These are phyloP conservation scores for Phylloporus sp. DNA, from an alignment of 768 basidiomycete genomes.

Conservation along the genomic window DNA sequence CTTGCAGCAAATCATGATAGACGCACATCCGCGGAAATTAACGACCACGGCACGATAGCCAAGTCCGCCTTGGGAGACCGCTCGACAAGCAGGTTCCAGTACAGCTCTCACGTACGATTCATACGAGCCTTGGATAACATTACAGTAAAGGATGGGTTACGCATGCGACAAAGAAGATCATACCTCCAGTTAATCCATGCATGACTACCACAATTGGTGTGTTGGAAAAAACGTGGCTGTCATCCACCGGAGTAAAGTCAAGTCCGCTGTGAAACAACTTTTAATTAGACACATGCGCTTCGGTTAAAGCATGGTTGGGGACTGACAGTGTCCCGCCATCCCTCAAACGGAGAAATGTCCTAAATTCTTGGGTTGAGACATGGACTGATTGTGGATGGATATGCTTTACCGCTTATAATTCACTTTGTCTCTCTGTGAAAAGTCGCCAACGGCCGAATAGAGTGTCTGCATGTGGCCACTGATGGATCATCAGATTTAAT, in stretches of 20 bases:
- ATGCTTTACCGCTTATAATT: slow-evolving; percentile 27
- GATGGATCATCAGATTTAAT: slow-evolving; percentile 12
- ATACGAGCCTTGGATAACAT: slow-evolving; percentile 58
- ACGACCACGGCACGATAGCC: slow-evolving; percentile 88
- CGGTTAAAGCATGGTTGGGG: background rate
- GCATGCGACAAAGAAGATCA: background rate
- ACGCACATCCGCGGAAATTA: slow-evolving; percentile 89
- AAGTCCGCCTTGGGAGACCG: slow-evolving; percentile 74
- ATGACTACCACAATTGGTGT: slow-evolving; percentile 31
- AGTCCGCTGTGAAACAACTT: slow-evolving; percentile 22
- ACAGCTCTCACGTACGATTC: slow-evolving; percentile 88
- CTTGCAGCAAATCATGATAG: slow-evolving; percentile 1
- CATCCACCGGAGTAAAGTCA: slow-evolving; percentile 30
- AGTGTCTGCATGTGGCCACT: slow-evolving; percentile 33
- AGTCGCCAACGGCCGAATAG: slow-evolving; percentile 29
- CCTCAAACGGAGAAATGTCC: slow-evolving; percentile 26
- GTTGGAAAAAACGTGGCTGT: slow-evolving; percentile 15
- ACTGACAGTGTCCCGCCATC: slow-evolving; percentile 34
- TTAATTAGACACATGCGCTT: background rate
- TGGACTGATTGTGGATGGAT: background rate
- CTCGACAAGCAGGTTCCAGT: slow-evolving; percentile 64
- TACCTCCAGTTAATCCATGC: slow-evolving; percentile 33
- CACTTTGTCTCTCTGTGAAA: slow-evolving; percentile 28
- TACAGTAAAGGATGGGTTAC: slow-evolving; percentile 1
- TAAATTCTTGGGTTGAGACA: slow-evolving; percentile 9